Conservation (phyloP, 208 protist genomes). For the Leishmania tarentolae region DNA sequence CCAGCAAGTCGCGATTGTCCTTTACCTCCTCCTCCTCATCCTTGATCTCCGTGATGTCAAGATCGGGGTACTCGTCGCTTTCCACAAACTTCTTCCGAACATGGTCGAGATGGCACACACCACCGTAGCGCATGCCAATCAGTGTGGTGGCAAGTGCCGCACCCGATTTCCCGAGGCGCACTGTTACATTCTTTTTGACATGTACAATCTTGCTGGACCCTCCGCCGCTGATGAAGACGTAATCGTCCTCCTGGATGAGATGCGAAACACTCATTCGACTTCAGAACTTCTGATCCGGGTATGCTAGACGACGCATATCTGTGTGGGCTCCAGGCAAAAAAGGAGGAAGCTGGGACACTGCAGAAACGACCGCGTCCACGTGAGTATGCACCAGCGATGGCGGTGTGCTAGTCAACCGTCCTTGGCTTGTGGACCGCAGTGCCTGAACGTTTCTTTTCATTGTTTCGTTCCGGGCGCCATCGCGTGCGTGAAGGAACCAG, state of each 20-base stretch:
- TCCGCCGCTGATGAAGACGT: conserved; percentile 84
- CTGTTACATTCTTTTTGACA: conserved; percentile 50
- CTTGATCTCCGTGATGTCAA: conserved; percentile 72
- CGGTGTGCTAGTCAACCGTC: not conserved
- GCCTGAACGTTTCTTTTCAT: not conserved
- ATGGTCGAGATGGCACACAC: conserved; percentile 72
- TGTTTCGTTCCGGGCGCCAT: not conserved
- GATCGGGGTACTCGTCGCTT: conserved; percentile 83
- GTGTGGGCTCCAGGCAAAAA: not conserved
- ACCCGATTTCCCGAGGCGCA: conserved; percentile 74
- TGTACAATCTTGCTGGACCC: conserved; percentile 67
- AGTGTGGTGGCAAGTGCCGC: conserved; percentile 66
- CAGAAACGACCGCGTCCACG: not conserved
- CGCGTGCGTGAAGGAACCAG: not conserved
- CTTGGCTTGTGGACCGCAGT: not conserved
- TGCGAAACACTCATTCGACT: conserved; percentile 27
- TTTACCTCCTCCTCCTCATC: conserved; percentile 40
- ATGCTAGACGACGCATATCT: not conserved
- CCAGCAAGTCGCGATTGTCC: conserved; percentile 86
- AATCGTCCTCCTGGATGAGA: conserved; percentile 73
- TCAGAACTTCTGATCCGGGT: not conserved
- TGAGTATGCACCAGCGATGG: not conserved
- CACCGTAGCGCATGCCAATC: conserved; percentile 80
- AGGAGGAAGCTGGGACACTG: not conserved
- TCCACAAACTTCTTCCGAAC: conserved; percentile 53